Evolutionary conservation across 176 grass and related monocot genomes (phyloP).

Genomic region (Poa pratensis): DNA sequence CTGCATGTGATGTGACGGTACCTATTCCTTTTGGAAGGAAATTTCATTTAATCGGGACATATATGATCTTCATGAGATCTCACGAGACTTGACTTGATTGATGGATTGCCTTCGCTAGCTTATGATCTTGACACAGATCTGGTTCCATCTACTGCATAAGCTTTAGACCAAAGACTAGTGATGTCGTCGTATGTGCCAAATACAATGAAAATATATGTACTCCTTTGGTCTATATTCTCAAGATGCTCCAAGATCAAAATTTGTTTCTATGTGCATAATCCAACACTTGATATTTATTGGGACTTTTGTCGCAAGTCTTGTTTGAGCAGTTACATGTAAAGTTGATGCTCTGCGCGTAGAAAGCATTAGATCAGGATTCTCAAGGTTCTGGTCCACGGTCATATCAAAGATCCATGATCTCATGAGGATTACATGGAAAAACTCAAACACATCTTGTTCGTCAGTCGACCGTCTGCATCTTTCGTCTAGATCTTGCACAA

Average conservation of each 20-base stretch:
- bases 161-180: slow-evolving; percentile 11
- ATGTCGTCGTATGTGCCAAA: neutral
- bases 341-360: neutral
- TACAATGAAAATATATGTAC: neutral
- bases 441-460: neutral
- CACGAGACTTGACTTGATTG: neutral
- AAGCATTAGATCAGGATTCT: neutral
- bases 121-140: neutral
- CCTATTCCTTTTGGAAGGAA: neutral
- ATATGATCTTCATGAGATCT: neutral
- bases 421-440: neutral
- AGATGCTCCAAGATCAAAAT: slow-evolving; percentile 5
- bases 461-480: neutral
- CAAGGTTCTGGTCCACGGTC: neutral
- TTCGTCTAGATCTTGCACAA: neutral
- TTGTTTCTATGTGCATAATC: neutral
- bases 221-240: neutral
- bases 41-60: neutral
- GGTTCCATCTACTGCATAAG: neutral
- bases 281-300: neutral
- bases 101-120: neutral
- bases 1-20: neutral
- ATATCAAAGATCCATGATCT: neutral
- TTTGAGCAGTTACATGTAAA: slow-evolving; percentile 13
- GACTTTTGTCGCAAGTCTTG: neutral